These are phyloP conservation scores for Neofusicoccum umdonicola DNA, from an alignment of 2,329 filamentous ascomycete species.

Conservation along the genomic window DNA sequence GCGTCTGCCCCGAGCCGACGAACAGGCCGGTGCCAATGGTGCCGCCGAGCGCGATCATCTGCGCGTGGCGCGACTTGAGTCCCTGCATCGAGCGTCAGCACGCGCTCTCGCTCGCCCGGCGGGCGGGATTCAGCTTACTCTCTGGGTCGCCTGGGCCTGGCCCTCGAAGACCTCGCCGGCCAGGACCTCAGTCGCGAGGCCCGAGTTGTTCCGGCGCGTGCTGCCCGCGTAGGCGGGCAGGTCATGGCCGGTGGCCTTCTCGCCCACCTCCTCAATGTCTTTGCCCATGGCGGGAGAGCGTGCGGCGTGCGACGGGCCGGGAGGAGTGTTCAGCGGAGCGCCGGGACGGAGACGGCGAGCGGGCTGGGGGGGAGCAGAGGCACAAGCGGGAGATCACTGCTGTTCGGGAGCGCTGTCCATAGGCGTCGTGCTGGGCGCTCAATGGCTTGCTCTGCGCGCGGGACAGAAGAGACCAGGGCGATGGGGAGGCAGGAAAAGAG, in stretches of 20 bases:
- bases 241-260: slow-evolving; percentile 1
- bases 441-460: not conserved
- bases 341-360: too few relatives aligned
- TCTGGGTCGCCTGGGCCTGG: slow-evolving; percentile 1
- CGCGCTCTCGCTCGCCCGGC: not conserved
- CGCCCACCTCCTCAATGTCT: not conserved
- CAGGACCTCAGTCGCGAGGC: not conserved
- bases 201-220: not conserved
- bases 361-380: not conserved
- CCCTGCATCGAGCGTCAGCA: not conserved
- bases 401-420: not conserved
- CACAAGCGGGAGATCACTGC: not conserved
- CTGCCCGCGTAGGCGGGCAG: slow-evolving; percentile 1
- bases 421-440: not conserved
- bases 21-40: slow-evolving; percentile 34
- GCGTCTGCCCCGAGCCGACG: slow-evolving; percentile 39
- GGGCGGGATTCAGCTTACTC: not conserved
- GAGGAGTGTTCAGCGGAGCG: too few relatives aligned
- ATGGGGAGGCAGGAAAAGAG: not conserved
- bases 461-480: not conserved
- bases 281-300: not conserved
- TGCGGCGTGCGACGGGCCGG: too few relatives aligned
- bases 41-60: slow-evolving; percentile 27
- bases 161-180: slow-evolving; percentile 16
- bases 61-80: slow-evolving; percentile 23